phyloP scores from a whole-genome alignment of 2,329 filamentous ascomycete genomes.

The Coleophoma crateriformis region DNA sequence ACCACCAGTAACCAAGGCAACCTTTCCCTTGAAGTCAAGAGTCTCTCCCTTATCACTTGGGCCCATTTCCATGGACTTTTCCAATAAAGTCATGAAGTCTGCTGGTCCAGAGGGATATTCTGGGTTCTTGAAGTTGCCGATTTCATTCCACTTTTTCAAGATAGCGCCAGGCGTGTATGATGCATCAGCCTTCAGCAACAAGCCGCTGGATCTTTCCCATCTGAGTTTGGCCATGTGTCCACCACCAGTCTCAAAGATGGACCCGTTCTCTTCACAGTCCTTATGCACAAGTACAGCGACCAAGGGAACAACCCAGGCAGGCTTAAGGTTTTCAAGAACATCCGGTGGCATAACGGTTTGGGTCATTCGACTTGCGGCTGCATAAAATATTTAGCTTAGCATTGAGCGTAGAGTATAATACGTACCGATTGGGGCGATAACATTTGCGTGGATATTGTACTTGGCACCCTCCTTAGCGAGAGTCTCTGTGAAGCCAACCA shows the following conservation, averaged over 20 bases:
- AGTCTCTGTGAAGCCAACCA: slow-evolving; percentile 97
- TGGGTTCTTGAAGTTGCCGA: slow-evolving; percentile 79
- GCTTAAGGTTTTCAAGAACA: slow-evolving; percentile 68
- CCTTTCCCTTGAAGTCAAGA: slow-evolving; percentile 77
- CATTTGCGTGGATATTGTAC: slow-evolving; percentile 96
- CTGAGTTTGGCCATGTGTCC: slow-evolving; percentile 89
- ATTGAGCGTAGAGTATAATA: not conserved
- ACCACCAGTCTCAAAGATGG: slow-evolving; percentile 90
- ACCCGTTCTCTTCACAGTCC: slow-evolving; percentile 75
- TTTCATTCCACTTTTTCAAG: slow-evolving; percentile 81
- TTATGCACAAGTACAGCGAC: slow-evolving; percentile 86
- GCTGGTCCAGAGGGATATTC: slow-evolving; percentile 80
- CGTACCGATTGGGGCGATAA: slow-evolving; percentile 75
- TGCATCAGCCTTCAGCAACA: slow-evolving; percentile 82
- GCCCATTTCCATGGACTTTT: slow-evolving; percentile 74
- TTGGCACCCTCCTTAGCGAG: slow-evolving; percentile 95
- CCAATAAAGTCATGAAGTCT: slow-evolving; percentile 81
- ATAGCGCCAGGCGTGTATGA: slow-evolving; percentile 84
- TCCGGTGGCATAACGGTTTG: slow-evolving; percentile 95
- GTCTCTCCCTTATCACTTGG: slow-evolving; percentile 67
- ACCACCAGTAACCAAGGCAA: slow-evolving; percentile 81
- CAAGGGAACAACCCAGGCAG: slow-evolving; percentile 91
- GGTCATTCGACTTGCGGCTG: slow-evolving; percentile 90
- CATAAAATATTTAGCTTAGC: slow-evolving; percentile 11
- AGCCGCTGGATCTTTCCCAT: slow-evolving; percentile 90